phyloP scores from a whole-genome alignment of 805 yeast genomes.

The Yarrowia yakushimensis region DNA sequence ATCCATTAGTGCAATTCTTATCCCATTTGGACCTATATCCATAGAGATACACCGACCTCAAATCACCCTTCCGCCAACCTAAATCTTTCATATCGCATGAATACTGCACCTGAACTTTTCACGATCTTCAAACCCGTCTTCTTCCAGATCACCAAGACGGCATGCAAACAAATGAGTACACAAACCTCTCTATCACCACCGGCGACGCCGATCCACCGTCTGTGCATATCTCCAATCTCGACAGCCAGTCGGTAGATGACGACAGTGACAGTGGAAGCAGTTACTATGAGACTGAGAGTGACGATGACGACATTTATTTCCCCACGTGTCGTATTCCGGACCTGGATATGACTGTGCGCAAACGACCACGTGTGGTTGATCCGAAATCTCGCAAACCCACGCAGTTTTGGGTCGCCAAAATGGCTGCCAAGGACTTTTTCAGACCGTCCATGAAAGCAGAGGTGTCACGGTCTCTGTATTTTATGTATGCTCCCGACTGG shows the following conservation, averaged over 20 bases:
- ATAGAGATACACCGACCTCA: no score
- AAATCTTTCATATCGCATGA: neutral
- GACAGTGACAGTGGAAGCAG: neutral
- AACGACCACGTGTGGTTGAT: neutral
- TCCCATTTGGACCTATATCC: no score
- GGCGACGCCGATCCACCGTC: neutral
- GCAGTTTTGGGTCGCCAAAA: constrained; percentile 10
- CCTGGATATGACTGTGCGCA: neutral
- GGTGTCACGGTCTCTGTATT: neutral
- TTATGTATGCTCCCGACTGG: constrained; percentile 11
- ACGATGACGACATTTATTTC: neutral
- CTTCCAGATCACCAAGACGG: neutral
- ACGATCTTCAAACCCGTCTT: neutral
- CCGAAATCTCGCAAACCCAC: constrained; percentile 9
- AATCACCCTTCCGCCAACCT: neutral
- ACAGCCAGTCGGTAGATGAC: no score
- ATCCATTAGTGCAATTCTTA: no score
- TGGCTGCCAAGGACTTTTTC: neutral
- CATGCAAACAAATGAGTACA: neutral
- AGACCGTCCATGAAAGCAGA: constrained; percentile 7
- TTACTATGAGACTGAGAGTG: neutral
- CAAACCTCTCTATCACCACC: neutral
- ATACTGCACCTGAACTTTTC: neutral
- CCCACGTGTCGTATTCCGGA: constrained; percentile 9
- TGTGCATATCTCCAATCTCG: neutral